phyloP scores from a whole-genome alignment of 768 basidiomycete genomes.

The Arthromyces matolae region DNA sequence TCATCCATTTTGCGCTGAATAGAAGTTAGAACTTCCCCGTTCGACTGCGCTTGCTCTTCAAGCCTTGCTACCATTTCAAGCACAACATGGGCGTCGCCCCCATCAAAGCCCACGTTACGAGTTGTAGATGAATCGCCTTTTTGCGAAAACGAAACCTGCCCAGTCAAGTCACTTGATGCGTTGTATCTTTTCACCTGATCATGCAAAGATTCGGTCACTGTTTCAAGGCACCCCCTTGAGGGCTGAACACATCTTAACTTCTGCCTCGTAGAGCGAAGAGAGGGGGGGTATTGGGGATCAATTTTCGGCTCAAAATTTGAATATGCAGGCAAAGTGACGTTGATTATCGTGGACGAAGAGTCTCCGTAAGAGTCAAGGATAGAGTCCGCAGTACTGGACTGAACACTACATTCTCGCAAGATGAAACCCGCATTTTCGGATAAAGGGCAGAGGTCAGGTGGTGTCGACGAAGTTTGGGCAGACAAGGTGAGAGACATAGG shows the following conservation, averaged over 20 bases:
- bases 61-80: conserved; percentile 11
- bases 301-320: neutral
- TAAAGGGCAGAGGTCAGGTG: conserved; percentile 6
- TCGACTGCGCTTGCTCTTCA: conserved; percentile 8
- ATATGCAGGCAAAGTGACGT: neutral
- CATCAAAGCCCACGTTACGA: conserved; percentile 7
- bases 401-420: conserved; percentile 9
- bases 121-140: conserved; percentile 12
- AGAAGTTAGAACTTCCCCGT: conserved; percentile 6
- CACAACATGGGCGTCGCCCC: conserved; percentile 5
- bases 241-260: neutral
- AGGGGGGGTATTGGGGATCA: neutral
- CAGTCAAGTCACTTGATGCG: conserved; percentile 2
- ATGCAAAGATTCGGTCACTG: conserved; percentile 10
- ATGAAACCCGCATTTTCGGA: conserved; percentile 3
- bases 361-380: conserved; percentile 25
- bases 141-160: conserved; percentile 13
- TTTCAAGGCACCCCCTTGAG: neutral
- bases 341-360: neutral
- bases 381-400: conserved; percentile 18
- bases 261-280: neutral
- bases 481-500: conserved; percentile 12
- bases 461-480: conserved; percentile 9
- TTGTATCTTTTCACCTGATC: conserved; percentile 7
- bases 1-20: conserved; percentile 7